Evolutionary conservation across 2,329 filamentous ascomycete species (phyloP).

Genomic region (Meredithiella fracta): DNA sequence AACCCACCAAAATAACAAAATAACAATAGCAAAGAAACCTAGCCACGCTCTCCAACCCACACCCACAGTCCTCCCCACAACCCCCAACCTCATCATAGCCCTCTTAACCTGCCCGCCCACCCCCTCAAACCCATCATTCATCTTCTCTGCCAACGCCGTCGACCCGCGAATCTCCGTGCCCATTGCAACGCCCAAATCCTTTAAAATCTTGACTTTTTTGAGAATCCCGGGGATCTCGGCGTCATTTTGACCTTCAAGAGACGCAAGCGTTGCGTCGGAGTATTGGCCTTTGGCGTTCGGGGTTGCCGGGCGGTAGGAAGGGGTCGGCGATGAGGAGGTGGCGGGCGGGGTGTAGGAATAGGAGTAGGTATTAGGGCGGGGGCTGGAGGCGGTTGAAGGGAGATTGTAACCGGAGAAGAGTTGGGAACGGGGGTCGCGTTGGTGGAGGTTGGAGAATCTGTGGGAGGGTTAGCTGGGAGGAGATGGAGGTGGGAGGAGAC

Average conservation of each 20-base stretch:
- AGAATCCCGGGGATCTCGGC: conserved; percentile 76
- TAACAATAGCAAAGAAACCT: conserved; percentile 69
- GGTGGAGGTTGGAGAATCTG: conserved; percentile 58
- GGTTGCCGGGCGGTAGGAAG: conserved; percentile 44
- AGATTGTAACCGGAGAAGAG: conserved; percentile 58
- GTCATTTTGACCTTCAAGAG: conserved; percentile 93
- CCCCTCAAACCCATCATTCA: conserved; percentile 87
- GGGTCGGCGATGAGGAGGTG: conserved; percentile 2
- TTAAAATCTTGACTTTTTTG: conserved; percentile 76
- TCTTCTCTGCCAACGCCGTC: conserved; percentile 74
- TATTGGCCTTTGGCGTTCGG: conserved; percentile 78
- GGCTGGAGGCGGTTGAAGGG: conserved; percentile 27
- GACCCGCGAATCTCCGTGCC: conserved; percentile 90
- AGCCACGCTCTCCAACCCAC: conserved; percentile 93
- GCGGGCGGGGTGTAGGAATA: conserved; percentile 21
- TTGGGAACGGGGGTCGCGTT: conserved; percentile 54
- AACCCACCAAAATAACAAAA: conserved; percentile 75
- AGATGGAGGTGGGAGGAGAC: background rate
- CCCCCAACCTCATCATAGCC: conserved; percentile 92
- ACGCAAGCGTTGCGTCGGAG: conserved; percentile 75
- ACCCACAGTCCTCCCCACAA: conserved; percentile 91
- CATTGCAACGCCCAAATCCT: conserved; percentile 75
- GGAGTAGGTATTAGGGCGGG: conserved; percentile 30
- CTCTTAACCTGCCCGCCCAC: conserved; percentile 66
- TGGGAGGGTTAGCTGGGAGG: background rate